A percentile compares a stretch with the other conserved stretches of the same genome.
These are phyloP conservation scores for Wickerhamiella dianesei DNA, from an alignment of 805 yeast genomes.

Conservation along the genomic window DNA sequence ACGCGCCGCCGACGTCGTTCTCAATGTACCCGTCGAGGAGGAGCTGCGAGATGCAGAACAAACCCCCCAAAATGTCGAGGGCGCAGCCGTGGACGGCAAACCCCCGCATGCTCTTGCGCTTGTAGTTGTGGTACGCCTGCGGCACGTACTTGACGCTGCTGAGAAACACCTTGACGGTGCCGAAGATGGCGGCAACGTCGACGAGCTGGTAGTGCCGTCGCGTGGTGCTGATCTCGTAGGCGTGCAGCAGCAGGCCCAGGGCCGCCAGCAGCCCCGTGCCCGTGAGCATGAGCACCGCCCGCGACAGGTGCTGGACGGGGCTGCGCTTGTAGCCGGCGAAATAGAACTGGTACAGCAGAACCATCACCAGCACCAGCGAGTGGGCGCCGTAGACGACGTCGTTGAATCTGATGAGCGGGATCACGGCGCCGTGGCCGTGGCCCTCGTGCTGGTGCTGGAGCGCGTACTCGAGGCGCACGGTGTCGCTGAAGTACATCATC, in stretches of 20 bases:
- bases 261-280: constrained; percentile 14
- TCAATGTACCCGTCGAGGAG: constrained; percentile 29
- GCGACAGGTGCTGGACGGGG: constrained; percentile 21
- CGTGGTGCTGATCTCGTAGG: constrained; percentile 19
- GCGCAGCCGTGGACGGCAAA: constrained; percentile 30
- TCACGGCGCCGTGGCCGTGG: constrained; percentile 9
- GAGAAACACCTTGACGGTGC: constrained; percentile 33
- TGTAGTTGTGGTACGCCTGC: constrained; percentile 32
- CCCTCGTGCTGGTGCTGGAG: constrained; percentile 18
- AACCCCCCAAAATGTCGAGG: constrained; percentile 33
- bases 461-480: constrained; percentile 27
- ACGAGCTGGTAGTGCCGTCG: constrained; percentile 21
- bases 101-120: constrained; percentile 34
- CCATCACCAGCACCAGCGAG: constrained; percentile 28
- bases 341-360: constrained; percentile 28
- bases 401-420: constrained; percentile 32
- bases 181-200: constrained; percentile 31
- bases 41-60: constrained; percentile 30
- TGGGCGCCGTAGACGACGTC: constrained; percentile 35
- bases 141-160: constrained; percentile 37
- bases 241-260: constrained; percentile 19
- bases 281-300: constrained; percentile 18
- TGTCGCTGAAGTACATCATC: constrained; percentile 23
- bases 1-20: constrained; percentile 23
- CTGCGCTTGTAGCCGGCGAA: constrained; percentile 27